Base-by-base conservation (phyloP, 208 protist genomes). In the Acanthamoeba royreba region DNA sequence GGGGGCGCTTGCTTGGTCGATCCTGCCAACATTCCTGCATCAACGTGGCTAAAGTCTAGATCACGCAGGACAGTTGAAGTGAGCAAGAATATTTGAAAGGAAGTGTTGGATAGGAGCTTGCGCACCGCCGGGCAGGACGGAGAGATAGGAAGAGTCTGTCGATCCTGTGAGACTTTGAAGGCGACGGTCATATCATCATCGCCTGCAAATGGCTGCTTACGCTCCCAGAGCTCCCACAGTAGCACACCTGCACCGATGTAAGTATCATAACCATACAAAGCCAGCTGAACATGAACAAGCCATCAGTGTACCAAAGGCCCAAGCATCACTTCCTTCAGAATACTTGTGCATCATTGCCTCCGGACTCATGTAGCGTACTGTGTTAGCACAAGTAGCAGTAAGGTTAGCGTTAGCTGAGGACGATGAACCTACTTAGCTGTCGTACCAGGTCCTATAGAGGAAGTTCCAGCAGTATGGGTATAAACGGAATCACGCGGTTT, bases 331-430 rank as follows among this genome's bases (percentile, higher is more conserved):
- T 19, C 53, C 53, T n/a, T 89, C 81, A 25, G 81, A 89, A 22
- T 89, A 66, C 19, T 89, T 58, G 81, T 66, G 81, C 53, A 89
- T 58, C 81, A 89, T 89, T 7, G 81, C 81, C 1, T 89, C 81
- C 4, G 81, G 81, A 38, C 49, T 66, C 81, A 89, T 89, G 49
- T 66, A 89, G 22, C 72, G 2, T n/a, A 83, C 72, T 83, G 8
- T 5, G n/a, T n/a, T n/a, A n/a, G n/a, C n/a, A n/a, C n/a, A n/a
- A n/a, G n/a, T n/a, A n/a, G n/a, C n/a, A n/a, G n/a, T n/a, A n/a
- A n/a, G n/a, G n/a, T 25, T 25, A 55, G 58, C 11, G 58, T 7
- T 15, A 13, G 9, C n/a, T n/a, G n/a, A 25, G 35, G 35, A 4
- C 63, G 31, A 22, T 45, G 63, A n/a, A n/a, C n/a, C n/a, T n/a